A percentile compares a stretch with the other conserved stretches of the same genome.
These are phyloP conservation scores for Starmera caribaea DNA, from an alignment of 805 yeast genomes.

Conservation along the genomic window DNA sequence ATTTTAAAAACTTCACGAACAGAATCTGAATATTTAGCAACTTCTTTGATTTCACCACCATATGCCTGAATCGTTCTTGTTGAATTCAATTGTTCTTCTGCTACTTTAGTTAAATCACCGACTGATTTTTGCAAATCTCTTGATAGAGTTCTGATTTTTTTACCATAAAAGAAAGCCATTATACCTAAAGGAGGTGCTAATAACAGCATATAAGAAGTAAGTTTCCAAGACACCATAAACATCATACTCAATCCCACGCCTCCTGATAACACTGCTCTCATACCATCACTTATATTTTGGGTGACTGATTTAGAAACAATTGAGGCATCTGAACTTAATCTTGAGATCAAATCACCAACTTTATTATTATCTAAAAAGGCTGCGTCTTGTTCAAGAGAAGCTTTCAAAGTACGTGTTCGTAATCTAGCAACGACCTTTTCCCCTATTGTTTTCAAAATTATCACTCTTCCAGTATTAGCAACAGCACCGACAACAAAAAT, in stretches of 20 bases:
- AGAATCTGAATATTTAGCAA: conserved; percentile 63
- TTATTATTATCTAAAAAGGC: conserved; percentile 83
- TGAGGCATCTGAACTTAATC: conserved; percentile 82
- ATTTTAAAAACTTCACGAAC: conserved; percentile 55
- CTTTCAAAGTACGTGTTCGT: conserved; percentile 66
- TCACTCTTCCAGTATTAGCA: conserved; percentile 76
- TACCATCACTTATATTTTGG: conserved; percentile 87
- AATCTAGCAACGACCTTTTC: conserved; percentile 81
- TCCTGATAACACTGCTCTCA: conserved; percentile 74
- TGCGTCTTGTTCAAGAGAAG: conserved; percentile 76
- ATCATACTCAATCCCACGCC: conserved; percentile 86
- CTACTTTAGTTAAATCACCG: conserved; percentile 79
- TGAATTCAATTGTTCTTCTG: conserved; percentile 85
- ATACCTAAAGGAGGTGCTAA: conserved; percentile 76
- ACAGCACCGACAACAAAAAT: conserved; percentile 65
- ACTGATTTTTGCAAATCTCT: conserved; percentile 72
- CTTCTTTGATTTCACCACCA: conserved; percentile 74
- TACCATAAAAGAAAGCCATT: conserved; percentile 78
- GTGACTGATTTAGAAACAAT: conserved; percentile 81
- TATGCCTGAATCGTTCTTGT: conserved; percentile 84
- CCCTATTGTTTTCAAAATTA: conserved; percentile 68
- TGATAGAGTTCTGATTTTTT: conserved; percentile 63
- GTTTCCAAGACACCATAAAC: conserved; percentile 74
- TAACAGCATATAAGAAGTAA: conserved; percentile 72
- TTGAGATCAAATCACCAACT: conserved; percentile 85